Evolutionary conservation across 441 rosid genomes (phyloP), one percentile per base, ranked within the genome.

Genomic region (Isatis lusitanica): DNA sequence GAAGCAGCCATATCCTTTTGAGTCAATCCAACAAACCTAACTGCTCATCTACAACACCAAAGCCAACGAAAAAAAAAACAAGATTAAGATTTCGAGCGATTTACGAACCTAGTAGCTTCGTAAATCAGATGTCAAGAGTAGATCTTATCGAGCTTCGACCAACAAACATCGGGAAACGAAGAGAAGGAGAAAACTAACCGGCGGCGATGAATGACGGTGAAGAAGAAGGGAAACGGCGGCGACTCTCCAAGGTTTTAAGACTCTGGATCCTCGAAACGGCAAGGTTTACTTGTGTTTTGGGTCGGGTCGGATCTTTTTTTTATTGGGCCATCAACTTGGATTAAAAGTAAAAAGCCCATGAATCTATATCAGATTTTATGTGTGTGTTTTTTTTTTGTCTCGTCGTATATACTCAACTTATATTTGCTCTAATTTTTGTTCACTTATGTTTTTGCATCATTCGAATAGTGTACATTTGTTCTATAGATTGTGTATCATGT

Each of bases 1-100:
- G 85, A 77, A 47, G 83, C 73, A 53, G 92, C 93, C 96, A 87
- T 88, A 12, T 17, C 62, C 60, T 44, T 26, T 46, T 36, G 64
- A 75, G 4, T 33, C 57, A 67, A 38, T 13, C 57, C 26, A 62
- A 9, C 4, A 21, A 36, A 40, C 58, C 74, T 70, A 68, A 30
- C 39, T 56, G 44, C 70, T 52, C 70, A 60, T 74, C 78, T 61
- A 68, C 63, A 74, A 68, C 74, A 52, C 78, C 33, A 68, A 44
- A 43, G 24, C 48, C 59, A 64, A 35, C 0, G 3, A 44, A 18
- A 7, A 0, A 24, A 4, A 0, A 24, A 21, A 51, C n/a, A n/a
- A 24, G 7, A 52, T 5, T 11, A 35, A 26, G 58, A 52, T 6
- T 53, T 53, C 31, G 31, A 5, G 4, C 9, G 4, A 13, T 18